A percentile compares a stretch with the other conserved stretches of the same genome.
Evolutionary conservation across 257 asterid genomes (phyloP).

Genomic region (Ajuga chamaepitys): DNA sequence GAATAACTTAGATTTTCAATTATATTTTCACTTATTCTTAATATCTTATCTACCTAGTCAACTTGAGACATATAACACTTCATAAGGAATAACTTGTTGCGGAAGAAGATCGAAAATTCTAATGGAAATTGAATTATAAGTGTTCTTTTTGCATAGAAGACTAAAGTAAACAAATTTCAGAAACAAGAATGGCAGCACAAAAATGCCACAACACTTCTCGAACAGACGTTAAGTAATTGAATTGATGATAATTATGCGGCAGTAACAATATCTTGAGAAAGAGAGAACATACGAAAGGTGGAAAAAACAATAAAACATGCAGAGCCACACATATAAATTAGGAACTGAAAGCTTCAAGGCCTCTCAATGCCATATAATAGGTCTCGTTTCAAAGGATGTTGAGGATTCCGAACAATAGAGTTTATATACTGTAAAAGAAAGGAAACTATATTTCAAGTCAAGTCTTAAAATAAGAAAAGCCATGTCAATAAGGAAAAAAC

Average conservation of each 20-base stretch:
- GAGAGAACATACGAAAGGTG: conserved; percentile 80
- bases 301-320: conserved; percentile 95
- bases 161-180: background rate
- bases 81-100: no score
- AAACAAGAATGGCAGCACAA: conserved; percentile 9
- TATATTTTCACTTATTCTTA: no score
- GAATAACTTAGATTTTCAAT: no score
- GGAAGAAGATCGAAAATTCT: no score
- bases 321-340: conserved; percentile 95
- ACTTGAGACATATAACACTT: no score
- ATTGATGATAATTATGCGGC: background rate
- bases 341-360: conserved; percentile 97
- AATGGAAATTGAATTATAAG: no score
- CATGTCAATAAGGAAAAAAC: conserved; percentile 12
- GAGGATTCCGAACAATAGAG: conserved; percentile 86
- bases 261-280: conserved; percentile 6
- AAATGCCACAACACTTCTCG: conserved; percentile 6
- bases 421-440: conserved; percentile 74
- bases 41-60: no score
- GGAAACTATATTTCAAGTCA: conserved; percentile 18
- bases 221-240: conserved; percentile 6
- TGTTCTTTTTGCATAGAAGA: background rate
- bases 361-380: conserved; percentile 83
- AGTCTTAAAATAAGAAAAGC: background rate
- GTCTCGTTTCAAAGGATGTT: conserved; percentile 89